These are phyloP conservation scores for Boletus tylopilopsis DNA, from an alignment of 768 basidiomycete species.

Conservation along the genomic window DNA sequence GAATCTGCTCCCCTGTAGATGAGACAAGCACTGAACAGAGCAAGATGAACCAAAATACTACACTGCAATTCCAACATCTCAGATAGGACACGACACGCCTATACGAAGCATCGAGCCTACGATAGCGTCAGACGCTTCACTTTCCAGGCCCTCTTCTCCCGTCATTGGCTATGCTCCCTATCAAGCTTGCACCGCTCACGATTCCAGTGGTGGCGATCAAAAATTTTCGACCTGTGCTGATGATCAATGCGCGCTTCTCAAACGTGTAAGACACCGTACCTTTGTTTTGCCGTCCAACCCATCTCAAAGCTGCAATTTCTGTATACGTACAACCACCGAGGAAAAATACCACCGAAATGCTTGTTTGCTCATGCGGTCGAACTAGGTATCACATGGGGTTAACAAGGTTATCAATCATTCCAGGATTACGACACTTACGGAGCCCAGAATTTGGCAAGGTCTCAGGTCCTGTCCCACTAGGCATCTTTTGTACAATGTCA, in stretches of 20 bases:
- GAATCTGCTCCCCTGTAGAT: constrained; percentile 9
- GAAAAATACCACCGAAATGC: constrained; percentile 93
- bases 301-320: constrained; percentile 92
- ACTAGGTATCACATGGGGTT: constrained; percentile 30
- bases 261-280: constrained; percentile 41
- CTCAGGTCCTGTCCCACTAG: constrained; percentile 27
- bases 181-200: constrained; percentile 69
- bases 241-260: constrained; percentile 10
- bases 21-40: constrained; percentile 5
- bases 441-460: constrained; percentile 29
- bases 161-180: constrained; percentile 61
- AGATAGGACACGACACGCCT: constrained; percentile 6
- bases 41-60: constrained; percentile 14
- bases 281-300: constrained; percentile 83
- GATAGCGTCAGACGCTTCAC: constrained; percentile 38
- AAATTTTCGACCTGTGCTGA: constrained; percentile 76
- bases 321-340: constrained; percentile 96
- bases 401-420: neutral
- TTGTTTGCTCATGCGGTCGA: constrained; percentile 53
- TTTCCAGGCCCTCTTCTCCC: constrained; percentile 24
- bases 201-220: constrained; percentile 92
- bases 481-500: constrained; percentile 59
- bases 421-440: constrained; percentile 29
- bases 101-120: constrained; percentile 7
- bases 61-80: constrained; percentile 10